Percentiles rank a stretch among this genome's conserved stretches.
Evolutionary conservation across 78 protist species (phyloP).

Genomic region (Capsaspora owczarzaki): DNA sequence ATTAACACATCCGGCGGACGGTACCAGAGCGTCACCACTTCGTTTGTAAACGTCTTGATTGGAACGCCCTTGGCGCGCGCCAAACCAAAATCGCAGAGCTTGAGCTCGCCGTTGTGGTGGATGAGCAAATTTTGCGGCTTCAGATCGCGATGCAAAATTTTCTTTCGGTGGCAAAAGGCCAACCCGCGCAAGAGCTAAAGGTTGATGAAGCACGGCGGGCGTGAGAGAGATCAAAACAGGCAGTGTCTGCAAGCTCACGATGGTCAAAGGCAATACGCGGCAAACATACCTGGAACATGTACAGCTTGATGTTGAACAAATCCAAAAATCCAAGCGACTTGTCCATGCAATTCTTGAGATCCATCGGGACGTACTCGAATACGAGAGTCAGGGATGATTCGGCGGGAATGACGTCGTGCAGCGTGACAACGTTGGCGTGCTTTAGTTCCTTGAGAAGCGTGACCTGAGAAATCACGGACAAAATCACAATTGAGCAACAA

Average conservation of each 20-base stretch:
- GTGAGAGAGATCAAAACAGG: background rate
- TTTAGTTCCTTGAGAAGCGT: slow-evolving; percentile 89
- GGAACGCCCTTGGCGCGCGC: slow-evolving; percentile 93
- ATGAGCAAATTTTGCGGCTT: slow-evolving; percentile 95
- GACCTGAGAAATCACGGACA: slow-evolving; percentile 26
- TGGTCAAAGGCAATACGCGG: background rate
- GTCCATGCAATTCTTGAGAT: slow-evolving; percentile 88
- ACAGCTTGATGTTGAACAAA: background rate
- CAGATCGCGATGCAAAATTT: slow-evolving; percentile 94
- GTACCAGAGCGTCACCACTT: slow-evolving; percentile 94
- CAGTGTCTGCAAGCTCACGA: background rate
- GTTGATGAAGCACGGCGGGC: background rate
- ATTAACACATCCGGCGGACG: slow-evolving; percentile 98
- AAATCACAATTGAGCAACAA: background rate
- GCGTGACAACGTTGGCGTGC: slow-evolving; percentile 94
- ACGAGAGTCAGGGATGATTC: slow-evolving; percentile 89
- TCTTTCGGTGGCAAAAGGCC: slow-evolving; percentile 71
- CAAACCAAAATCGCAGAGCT: slow-evolving; percentile 93
- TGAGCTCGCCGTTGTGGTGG: slow-evolving; percentile 66
- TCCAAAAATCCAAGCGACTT: slow-evolving; percentile 21
- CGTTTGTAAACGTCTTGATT: slow-evolving; percentile 89
- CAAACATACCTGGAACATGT: slow-evolving; percentile 1
- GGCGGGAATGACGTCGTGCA: slow-evolving; percentile 91
- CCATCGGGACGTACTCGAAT: slow-evolving; percentile 94
- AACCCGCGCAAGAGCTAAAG: slow-evolving; percentile 81